phyloP scores from a whole-genome alignment of 2,329 filamentous ascomycete genomes.

The Fusarium pilosicola region DNA sequence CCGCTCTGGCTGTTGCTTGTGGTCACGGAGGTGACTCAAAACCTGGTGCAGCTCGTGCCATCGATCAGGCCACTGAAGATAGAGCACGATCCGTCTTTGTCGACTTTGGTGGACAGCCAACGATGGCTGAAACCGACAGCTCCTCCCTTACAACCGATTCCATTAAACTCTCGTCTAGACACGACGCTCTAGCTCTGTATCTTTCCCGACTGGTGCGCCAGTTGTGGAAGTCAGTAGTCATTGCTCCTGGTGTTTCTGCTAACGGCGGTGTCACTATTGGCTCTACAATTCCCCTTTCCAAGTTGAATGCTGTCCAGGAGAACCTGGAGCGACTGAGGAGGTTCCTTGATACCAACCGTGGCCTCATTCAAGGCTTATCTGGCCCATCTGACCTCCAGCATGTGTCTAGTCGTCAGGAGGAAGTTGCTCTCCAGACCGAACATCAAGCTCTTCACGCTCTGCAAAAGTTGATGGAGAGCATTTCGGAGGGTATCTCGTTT shows the following conservation, averaged over 20 bases:
- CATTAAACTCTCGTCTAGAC: conserved; percentile 86
- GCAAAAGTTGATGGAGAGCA: conserved; percentile 85
- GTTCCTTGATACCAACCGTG: conserved; percentile 88
- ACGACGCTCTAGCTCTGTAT: conserved; percentile 89
- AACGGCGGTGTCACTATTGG: conserved; percentile 70
- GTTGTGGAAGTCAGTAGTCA: conserved; percentile 85
- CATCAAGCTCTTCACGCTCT: conserved; percentile 91
- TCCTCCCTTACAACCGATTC: conserved; percentile 79
- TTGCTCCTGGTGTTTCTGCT: conserved; percentile 62
- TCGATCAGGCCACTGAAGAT: conserved; percentile 87
- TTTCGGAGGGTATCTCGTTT: conserved; percentile 96
- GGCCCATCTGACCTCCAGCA: conserved; percentile 86
- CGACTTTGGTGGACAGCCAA: conserved; percentile 89
- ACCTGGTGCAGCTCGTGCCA: conserved; percentile 78
- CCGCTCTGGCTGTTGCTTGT: conserved; percentile 92
- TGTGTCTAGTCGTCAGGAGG: conserved; percentile 84
- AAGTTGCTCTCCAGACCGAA: conserved; percentile 91
- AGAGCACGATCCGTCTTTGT: conserved; percentile 89
- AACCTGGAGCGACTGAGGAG: conserved; percentile 80
- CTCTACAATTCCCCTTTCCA: conserved; percentile 73
- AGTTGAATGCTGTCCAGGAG: conserved; percentile 81
- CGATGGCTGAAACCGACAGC: conserved; percentile 80
- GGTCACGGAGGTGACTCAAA: conserved; percentile 84
- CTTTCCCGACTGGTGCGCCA: conserved; percentile 87
- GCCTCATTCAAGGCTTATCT: conserved; percentile 92